phyloP scores from a whole-genome alignment of 805 yeast genomes.

The Candida maris region DNA sequence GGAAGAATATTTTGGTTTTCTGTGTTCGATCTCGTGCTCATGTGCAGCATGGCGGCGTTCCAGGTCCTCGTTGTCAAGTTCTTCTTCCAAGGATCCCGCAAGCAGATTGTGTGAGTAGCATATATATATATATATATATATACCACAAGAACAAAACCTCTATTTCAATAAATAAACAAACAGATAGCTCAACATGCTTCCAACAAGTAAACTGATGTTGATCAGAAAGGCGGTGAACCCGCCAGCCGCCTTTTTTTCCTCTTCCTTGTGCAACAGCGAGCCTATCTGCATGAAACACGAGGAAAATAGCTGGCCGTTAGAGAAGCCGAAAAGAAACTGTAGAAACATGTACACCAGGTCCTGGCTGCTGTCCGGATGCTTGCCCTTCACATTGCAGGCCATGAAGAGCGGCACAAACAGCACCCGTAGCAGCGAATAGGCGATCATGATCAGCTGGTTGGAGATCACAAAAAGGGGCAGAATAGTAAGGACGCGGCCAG shows the following conservation, averaged over 20 bases:
- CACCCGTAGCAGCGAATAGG: constrained; percentile 53
- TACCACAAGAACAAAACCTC: not conserved
- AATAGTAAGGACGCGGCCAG: constrained; percentile 72
- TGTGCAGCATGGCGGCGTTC: constrained; percentile 65
- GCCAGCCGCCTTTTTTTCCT: constrained; percentile 85
- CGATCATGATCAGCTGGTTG: constrained; percentile 42
- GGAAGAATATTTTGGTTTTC: constrained; percentile 62
- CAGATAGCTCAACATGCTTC: constrained; percentile 71
- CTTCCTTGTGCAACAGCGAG: constrained; percentile 37
- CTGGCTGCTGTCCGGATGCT: constrained; percentile 37
- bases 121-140: not conserved
- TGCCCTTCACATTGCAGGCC: constrained; percentile 55
- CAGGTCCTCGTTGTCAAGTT: constrained; percentile 68
- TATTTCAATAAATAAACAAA: constrained; percentile 39
- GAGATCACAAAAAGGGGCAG: constrained; percentile 38
- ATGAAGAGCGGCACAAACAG: constrained; percentile 69
- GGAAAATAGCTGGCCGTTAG: constrained; percentile 84
- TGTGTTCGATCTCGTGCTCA: constrained; percentile 57
- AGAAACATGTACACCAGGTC: constrained; percentile 65
- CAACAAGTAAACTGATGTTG: constrained; percentile 73
- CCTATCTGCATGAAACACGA: constrained; percentile 52
- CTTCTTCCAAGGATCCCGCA: constrained; percentile 69
- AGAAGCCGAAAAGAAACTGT: constrained; percentile 77
- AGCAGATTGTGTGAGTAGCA: constrained; percentile 48
- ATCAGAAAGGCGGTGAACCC: constrained; percentile 84